A percentile compares a stretch with the other conserved stretches of the same genome.
Conservation (phyloP, 768 basidiomycete genomes). For the Panus rudis region DNA sequence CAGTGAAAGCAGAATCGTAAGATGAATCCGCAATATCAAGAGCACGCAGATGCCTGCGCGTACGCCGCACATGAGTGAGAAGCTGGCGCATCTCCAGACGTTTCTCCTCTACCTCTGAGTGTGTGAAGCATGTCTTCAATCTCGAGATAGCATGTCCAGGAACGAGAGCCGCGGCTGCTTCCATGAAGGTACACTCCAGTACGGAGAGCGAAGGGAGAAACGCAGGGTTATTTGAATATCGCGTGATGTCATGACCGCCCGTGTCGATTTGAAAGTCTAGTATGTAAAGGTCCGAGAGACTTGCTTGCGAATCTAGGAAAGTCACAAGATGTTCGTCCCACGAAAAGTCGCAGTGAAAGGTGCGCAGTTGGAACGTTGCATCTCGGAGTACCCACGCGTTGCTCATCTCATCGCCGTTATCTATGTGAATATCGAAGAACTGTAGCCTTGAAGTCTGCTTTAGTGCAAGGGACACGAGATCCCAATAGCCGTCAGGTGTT, state of each 20-base stretch:
- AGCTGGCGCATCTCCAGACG: conserved; percentile 43
- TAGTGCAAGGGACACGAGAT: conserved; percentile 41
- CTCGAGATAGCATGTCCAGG: conserved; percentile 53
- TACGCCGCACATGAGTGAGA: conserved; percentile 38
- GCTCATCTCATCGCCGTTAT: conserved; percentile 18
- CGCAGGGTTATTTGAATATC: conserved; percentile 15
- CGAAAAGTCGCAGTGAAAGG: conserved; percentile 58
- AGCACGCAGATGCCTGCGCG: conserved; percentile 38
- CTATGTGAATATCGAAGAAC: conserved; percentile 43
- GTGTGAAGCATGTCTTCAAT: conserved; percentile 65
- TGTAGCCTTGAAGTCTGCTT: conserved; percentile 39
- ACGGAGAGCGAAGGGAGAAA: conserved; percentile 41
- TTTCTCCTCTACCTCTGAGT: conserved; percentile 40
- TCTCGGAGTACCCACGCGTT: conserved; percentile 33
- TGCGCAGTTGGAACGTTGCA: conserved; percentile 47
- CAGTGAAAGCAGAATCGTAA: conserved; percentile 47
- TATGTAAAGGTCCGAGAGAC: conserved; percentile 41
- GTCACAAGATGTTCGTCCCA: conserved; percentile 52
- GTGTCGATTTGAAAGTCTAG: conserved; percentile 26
- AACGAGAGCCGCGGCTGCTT: conserved; percentile 50
- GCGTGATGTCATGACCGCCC: conserved; percentile 12
- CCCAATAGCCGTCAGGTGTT: conserved; percentile 41
- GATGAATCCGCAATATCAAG: conserved; percentile 58
- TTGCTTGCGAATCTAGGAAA: conserved; percentile 43
- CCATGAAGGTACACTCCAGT: conserved; percentile 62